These are phyloP conservation scores for Pichia gijzeniarum DNA, from an alignment of 805 yeast genomes.

Conservation along the genomic window DNA sequence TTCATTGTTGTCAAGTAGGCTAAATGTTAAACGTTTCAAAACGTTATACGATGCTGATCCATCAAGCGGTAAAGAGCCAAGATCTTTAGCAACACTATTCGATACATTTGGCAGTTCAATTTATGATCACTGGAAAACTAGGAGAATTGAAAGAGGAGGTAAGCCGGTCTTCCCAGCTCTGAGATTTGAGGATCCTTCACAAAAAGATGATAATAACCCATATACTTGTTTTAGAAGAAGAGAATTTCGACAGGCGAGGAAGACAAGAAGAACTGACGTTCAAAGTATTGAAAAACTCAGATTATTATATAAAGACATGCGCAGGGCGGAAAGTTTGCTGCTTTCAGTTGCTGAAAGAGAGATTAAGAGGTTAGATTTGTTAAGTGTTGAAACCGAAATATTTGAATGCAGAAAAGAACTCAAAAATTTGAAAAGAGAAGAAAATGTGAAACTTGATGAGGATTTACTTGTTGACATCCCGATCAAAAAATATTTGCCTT, in stretches of 20 bases:
- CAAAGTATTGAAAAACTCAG: slow-evolving; percentile 83
- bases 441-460: slow-evolving; percentile 77
- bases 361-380: slow-evolving; percentile 49
- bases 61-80: slow-evolving; percentile 29
- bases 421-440: slow-evolving; percentile 65
- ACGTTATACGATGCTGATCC: slow-evolving; percentile 53
- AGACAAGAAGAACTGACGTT: slow-evolving; percentile 90
- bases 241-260: slow-evolving; percentile 91
- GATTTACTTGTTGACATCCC: slow-evolving; percentile 57
- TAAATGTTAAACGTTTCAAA: slow-evolving; percentile 47
- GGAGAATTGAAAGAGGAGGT: slow-evolving; percentile 69
- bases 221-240: slow-evolving; percentile 93
- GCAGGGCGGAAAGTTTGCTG: slow-evolving; percentile 64
- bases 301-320: slow-evolving; percentile 66
- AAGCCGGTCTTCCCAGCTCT: slow-evolving; percentile 65
- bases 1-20: slow-evolving; percentile 54
- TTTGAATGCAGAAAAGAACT: slow-evolving; percentile 69
- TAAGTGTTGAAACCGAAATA: slow-evolving; percentile 57
- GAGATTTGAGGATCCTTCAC: slow-evolving; percentile 75
- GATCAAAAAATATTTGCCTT: slow-evolving; percentile 50
- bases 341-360: slow-evolving; percentile 72
- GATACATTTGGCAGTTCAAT: slow-evolving; percentile 57
- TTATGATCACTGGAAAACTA: slow-evolving; percentile 73
- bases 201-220: slow-evolving; percentile 87
- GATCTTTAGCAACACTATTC: slow-evolving; percentile 44